A percentile compares a stretch with the other conserved stretches of the same genome.
These are phyloP conservation scores for Suhomyces xylopsoci DNA, from an alignment of 805 yeast genomes.

Conservation along the genomic window DNA sequence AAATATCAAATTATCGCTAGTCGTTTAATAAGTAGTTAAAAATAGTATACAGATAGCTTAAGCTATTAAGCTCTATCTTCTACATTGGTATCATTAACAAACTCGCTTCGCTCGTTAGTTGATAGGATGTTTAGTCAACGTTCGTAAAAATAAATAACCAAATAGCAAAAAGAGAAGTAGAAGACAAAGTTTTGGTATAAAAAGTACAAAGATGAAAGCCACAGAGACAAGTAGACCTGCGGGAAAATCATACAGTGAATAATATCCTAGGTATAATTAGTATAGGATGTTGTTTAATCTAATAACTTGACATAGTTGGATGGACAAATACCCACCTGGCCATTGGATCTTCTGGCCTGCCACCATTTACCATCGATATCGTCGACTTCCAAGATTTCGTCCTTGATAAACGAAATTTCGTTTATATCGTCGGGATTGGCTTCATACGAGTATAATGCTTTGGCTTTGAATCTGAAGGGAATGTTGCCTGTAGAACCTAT, in stretches of 20 bases:
- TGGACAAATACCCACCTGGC: constrained; percentile 95
- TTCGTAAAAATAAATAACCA: neutral
- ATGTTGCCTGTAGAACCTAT: constrained; percentile 6
- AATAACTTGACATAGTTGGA: constrained; percentile 85
- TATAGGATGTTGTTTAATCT: constrained; percentile 21
- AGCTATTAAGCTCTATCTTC: too few relatives aligned
- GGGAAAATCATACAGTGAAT: too few relatives aligned
- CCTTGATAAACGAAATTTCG: constrained; percentile 86
- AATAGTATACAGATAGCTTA: too few relatives aligned
- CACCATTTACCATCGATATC: constrained; percentile 98
- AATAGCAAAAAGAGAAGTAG: neutral
- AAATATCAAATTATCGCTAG: too few relatives aligned
- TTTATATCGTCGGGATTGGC: constrained; percentile 92
- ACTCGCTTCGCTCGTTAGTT: too few relatives aligned
- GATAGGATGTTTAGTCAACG: neutral
- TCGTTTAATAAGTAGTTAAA: too few relatives aligned
- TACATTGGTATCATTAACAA: too few relatives aligned
- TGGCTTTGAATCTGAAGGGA: constrained; percentile 79
- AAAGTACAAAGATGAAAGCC: neutral
- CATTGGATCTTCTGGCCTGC: constrained; percentile 88
- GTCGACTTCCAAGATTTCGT: constrained; percentile 86
- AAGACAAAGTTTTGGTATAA: neutral
- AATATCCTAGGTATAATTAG: too few relatives aligned
- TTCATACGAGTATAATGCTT: constrained; percentile 79
- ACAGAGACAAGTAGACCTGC: neutral